Conservation (phyloP, 192 early-diverging fungal species). For the Helicostylum pulchrum region DNA sequence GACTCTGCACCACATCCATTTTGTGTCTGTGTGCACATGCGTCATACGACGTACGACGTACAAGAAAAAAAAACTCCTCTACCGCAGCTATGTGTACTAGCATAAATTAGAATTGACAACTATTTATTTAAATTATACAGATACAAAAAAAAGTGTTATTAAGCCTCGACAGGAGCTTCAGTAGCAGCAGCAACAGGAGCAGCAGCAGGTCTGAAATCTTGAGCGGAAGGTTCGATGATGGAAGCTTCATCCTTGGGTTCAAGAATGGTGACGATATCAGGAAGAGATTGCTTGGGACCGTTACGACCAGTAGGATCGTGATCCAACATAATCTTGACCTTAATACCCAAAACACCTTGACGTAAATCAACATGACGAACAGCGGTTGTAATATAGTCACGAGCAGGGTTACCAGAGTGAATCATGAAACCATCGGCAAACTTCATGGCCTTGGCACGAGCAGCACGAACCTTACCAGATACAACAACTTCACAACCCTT, state of each 20-base stretch:
- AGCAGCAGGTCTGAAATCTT: slow-evolving; percentile 46
- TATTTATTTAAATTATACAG: too few relatives aligned
- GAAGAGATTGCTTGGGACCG: slow-evolving; percentile 94
- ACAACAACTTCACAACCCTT: slow-evolving; percentile 99
- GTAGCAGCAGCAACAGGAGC: slow-evolving; percentile 22
- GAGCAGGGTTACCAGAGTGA: slow-evolving; percentile 98
- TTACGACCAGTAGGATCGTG: slow-evolving; percentile 88
- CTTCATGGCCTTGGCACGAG: slow-evolving; percentile 99
- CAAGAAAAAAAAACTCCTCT: too few relatives aligned
- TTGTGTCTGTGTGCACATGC: too few relatives aligned
- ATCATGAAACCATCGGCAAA: slow-evolving; percentile 99
- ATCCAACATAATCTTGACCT: slow-evolving; percentile 99
- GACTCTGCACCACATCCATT: too few relatives aligned
- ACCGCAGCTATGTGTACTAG: too few relatives aligned
- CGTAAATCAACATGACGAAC: slow-evolving; percentile 96
- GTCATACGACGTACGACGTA: too few relatives aligned
- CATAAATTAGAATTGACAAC: too few relatives aligned
- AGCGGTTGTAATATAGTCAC: slow-evolving; percentile 93
- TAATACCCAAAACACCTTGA: slow-evolving; percentile 98
- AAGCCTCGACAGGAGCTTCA: slow-evolving; percentile 20
- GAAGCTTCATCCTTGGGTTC: slow-evolving; percentile 85
- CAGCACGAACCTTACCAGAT: slow-evolving; percentile 98
- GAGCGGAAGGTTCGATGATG: slow-evolving; percentile 65
- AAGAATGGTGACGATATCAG: slow-evolving; percentile 93
- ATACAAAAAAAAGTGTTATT: too few relatives aligned